Conservation (phyloP, 2,329 filamentous ascomycete genomes). For the Pseudogymnoascus sp. region DNA sequence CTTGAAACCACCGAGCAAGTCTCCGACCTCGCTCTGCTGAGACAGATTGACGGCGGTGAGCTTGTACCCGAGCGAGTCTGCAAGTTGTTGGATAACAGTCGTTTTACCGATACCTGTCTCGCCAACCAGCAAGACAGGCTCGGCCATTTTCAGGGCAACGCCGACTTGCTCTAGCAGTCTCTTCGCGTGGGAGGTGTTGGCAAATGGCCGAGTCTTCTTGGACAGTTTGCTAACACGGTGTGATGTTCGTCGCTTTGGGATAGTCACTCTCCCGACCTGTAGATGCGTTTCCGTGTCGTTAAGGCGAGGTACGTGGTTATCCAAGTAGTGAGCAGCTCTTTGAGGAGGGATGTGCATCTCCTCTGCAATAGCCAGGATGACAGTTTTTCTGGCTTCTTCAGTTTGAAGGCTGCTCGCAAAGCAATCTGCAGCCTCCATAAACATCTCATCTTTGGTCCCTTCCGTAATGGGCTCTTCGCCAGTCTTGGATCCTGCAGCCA, state of each 20-base stretch:
- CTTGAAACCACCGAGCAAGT: conserved; percentile 92
- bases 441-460: conserved; percentile 70
- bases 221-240: conserved; percentile 38
- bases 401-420: conserved; percentile 77
- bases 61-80: conserved; percentile 74
- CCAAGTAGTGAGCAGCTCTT: conserved; percentile 68
- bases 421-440: conserved; percentile 87
- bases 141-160: conserved; percentile 71
- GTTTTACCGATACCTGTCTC: conserved; percentile 99
- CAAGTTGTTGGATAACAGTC: conserved; percentile 87
- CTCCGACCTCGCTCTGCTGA: conserved; percentile 95
- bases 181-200: conserved; percentile 78
- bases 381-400: conserved; percentile 47
- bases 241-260: conserved; percentile 49
- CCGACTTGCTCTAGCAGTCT: conserved; percentile 82
- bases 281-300: conserved; percentile 53
- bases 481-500: conserved; percentile 52
- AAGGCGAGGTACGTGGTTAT: conserved; percentile 63
- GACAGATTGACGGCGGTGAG: conserved; percentile 92
- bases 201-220: conserved; percentile 63
- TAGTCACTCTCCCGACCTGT: conserved; percentile 56
- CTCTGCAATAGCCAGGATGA: conserved; percentile 69
- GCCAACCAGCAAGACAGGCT: conserved; percentile 89
- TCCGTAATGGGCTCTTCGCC: conserved; percentile 67
- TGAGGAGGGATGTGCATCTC: conserved; percentile 82